Percentiles rank a stretch among this genome's conserved stretches.
Evolutionary conservation across 2,329 filamentous ascomycete genomes (phyloP).

Genomic region (Aureobasidium melanogenum): DNA sequence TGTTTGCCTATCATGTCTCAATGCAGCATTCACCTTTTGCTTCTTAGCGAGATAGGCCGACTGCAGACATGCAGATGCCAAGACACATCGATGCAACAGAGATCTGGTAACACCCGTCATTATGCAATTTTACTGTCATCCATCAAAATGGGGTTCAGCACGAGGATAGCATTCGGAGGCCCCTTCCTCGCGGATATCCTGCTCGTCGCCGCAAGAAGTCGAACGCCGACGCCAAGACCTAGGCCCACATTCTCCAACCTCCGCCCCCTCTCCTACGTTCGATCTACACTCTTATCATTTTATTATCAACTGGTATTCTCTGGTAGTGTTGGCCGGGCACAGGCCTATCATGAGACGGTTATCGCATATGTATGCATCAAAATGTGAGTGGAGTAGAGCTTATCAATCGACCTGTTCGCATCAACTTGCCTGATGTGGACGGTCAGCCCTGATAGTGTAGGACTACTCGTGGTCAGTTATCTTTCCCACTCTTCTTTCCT

Average conservation of each 20-base stretch:
- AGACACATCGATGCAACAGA: background rate
- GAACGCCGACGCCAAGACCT: background rate
- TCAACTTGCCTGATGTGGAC: background rate
- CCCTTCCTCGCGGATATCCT: background rate
- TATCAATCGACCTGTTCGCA: background rate
- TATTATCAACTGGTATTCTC: background rate
- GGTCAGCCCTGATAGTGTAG: background rate
- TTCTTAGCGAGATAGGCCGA: background rate
- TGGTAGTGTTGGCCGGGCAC: background rate
- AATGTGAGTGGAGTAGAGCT: background rate
- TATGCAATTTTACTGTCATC: no score
- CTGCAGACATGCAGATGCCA: background rate
- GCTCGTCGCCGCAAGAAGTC: background rate
- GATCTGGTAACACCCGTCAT: background rate
- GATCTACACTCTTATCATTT: slow-evolving; percentile 4
- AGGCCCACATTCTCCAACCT: background rate
- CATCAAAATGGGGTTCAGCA: no score
- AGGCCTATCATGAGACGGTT: background rate
- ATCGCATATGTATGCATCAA: background rate
- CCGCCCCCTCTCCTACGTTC: background rate
- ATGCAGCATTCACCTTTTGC: background rate
- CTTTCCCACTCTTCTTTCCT: background rate
- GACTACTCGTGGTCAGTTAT: background rate
- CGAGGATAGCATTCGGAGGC: no score
- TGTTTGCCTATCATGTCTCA: background rate